Conservation (phyloP, 2,329 filamentous ascomycete species). For the Exserohilum turcica region DNA sequence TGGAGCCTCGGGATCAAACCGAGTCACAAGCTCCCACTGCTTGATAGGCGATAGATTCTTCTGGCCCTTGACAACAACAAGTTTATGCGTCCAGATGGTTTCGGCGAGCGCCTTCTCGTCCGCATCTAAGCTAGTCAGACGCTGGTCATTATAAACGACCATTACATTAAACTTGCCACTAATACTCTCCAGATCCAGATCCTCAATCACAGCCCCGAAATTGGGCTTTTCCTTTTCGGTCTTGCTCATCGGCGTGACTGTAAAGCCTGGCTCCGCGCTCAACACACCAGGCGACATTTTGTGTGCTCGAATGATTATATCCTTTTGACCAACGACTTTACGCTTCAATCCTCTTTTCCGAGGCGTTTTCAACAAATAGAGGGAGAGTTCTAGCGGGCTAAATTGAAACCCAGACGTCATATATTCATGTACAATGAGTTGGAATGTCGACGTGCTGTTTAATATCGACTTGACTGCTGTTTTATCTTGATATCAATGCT, state of each 20-base stretch:
- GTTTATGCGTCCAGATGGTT: constrained; percentile 53
- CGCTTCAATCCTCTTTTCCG: background rate
- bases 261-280: constrained; percentile 2
- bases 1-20: constrained; percentile 51
- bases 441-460: background rate
- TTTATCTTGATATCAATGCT: no score
- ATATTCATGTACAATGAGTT: background rate
- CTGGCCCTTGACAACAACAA: constrained; percentile 54
- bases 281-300: constrained; percentile 1
- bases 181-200: constrained; percentile 48
- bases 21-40: constrained; percentile 53
- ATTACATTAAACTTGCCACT: background rate
- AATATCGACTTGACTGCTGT: no score
- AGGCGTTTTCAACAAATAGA: background rate
- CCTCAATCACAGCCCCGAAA: constrained; percentile 37
- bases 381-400: background rate
- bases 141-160: no score
- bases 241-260: constrained; percentile 5
- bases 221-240: constrained; percentile 11
- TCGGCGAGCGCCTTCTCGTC: constrained; percentile 21
- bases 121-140: background rate
- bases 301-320: background rate
- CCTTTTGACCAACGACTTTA: background rate
- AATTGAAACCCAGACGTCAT: background rate
- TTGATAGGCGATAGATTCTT: constrained; percentile 49